Conservation (phyloP, 2,329 filamentous ascomycete genomes). For the Triangularia setosa region DNA sequence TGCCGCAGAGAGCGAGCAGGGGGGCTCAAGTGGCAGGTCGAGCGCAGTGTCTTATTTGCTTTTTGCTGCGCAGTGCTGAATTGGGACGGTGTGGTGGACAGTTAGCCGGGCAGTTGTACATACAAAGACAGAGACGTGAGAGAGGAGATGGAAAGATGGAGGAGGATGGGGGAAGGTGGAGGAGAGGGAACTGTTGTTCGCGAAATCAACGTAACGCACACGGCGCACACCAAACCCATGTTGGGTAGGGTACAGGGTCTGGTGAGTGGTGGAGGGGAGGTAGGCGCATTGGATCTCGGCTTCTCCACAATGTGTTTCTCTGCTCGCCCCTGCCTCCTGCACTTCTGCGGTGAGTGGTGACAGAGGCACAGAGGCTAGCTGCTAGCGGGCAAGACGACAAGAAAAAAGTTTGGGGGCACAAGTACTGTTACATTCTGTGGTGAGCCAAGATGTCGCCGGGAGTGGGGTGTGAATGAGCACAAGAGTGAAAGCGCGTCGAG, state of each 20-base stretch:
- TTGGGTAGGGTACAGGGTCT: neutral
- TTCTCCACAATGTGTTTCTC: slow-evolving; percentile 13
- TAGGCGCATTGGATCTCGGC: slow-evolving; percentile 4
- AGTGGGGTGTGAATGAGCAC: neutral
- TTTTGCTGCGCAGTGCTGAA: slow-evolving; percentile 13
- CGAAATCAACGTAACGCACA: neutral
- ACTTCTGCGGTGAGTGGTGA: neutral
- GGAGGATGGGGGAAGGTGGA: neutral
- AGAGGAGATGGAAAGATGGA: neutral
- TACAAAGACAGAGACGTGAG: neutral
- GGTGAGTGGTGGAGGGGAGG: neutral
- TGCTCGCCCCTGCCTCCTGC: neutral
- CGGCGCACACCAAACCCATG: slow-evolving; percentile 1
- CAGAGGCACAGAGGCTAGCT: neutral
- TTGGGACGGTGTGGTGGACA: slow-evolving; percentile 14
- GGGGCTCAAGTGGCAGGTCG: neutral
- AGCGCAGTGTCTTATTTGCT: slow-evolving; percentile 15
- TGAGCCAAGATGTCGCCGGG: neutral
- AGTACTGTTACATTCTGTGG: neutral
- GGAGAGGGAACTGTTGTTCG: neutral
- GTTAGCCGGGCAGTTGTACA: neutral
- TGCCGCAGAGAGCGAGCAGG: neutral
- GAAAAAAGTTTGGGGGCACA: neutral
- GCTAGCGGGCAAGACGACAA: neutral
- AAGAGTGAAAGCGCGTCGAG: neutral